phyloP scores from a whole-genome alignment of 164 flowering plant genomes.

The Piper longum region DNA sequence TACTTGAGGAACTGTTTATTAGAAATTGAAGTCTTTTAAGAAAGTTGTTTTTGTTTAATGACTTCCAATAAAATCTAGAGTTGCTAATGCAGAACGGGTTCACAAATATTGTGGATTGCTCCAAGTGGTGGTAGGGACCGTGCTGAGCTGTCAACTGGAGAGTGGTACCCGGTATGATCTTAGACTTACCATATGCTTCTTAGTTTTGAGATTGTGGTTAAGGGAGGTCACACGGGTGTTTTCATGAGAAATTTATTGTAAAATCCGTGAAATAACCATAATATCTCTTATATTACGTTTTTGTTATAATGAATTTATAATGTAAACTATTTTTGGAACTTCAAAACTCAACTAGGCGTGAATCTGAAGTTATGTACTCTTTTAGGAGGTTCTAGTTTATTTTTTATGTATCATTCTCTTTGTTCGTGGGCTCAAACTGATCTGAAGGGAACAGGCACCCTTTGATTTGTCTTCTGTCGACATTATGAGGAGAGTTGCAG shows the following conservation, averaged over 20 bases:
- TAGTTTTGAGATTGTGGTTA: not conserved
- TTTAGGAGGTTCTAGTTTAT: not conserved
- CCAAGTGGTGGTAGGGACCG: slow-evolving; percentile 99
- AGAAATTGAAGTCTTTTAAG: no score
- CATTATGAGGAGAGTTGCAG: slow-evolving; percentile 79
- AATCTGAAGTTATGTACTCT: not conserved
- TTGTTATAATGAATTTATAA: no score
- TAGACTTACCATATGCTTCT: not conserved
- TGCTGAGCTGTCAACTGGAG: slow-evolving; percentile 61
- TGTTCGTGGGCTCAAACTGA: slow-evolving; percentile 15
- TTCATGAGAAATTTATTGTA: no score
- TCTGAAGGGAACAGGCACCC: slow-evolving; percentile 54
- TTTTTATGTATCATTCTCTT: not conserved
- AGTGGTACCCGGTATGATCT: slow-evolving; percentile 77
- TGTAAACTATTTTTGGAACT: no score
- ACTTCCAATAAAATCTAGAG: not conserved
- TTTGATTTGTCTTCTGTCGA: slow-evolving; percentile 83
- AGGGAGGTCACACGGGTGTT: not conserved
- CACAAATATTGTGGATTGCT: slow-evolving; percentile 94
- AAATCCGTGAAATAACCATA: no score
- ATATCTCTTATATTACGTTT: no score
- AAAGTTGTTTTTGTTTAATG: no score
- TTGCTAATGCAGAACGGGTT: slow-evolving; percentile 45
- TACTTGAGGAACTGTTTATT: no score
- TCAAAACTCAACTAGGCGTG: not conserved